Conservation (phyloP, 768 basidiomycete genomes). For the Collybiopsis confluens region DNA sequence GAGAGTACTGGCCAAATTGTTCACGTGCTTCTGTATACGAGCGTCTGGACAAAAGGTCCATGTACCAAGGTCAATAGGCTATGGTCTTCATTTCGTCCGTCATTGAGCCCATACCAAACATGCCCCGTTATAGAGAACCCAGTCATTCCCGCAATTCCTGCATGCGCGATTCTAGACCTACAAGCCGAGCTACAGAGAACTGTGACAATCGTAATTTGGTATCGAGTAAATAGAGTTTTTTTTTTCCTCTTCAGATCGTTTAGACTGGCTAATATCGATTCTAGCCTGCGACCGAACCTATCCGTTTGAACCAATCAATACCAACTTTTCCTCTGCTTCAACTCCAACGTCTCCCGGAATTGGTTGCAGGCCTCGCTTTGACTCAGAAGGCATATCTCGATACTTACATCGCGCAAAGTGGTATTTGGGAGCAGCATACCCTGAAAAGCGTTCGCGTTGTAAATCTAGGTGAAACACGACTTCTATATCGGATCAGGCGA, state of each 20-base stretch:
- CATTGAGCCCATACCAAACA: too few relatives aligned
- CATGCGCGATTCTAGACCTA: neutral
- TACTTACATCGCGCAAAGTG: slow-evolving; percentile 46
- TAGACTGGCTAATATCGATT: slow-evolving; percentile 38
- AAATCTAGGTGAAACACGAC: slow-evolving; percentile 52
- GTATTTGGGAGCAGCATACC: slow-evolving; percentile 67
- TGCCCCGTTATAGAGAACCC: too few relatives aligned
- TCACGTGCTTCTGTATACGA: too few relatives aligned
- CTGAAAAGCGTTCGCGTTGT: slow-evolving; percentile 57
- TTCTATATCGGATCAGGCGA: slow-evolving; percentile 59
- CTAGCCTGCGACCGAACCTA: slow-evolving; percentile 37
- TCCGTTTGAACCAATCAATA: slow-evolving; percentile 53
- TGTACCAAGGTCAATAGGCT: too few relatives aligned
- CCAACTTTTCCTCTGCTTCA: slow-evolving; percentile 65
- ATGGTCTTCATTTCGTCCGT: too few relatives aligned
- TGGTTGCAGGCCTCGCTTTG: slow-evolving; percentile 55
- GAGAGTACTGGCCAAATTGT: neutral
- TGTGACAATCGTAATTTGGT: slow-evolving; percentile 67
- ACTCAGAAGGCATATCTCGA: slow-evolving; percentile 53
- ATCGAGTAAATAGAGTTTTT: slow-evolving; percentile 39
- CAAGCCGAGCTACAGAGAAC: slow-evolving; percentile 40
- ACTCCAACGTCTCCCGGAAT: slow-evolving; percentile 45
- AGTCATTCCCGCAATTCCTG: neutral
- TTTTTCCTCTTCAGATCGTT: neutral
- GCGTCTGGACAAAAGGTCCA: too few relatives aligned